These are phyloP conservation scores for Spiromastix sp. DNA, from an alignment of 2,329 filamentous ascomycete species.

Conservation along the genomic window DNA sequence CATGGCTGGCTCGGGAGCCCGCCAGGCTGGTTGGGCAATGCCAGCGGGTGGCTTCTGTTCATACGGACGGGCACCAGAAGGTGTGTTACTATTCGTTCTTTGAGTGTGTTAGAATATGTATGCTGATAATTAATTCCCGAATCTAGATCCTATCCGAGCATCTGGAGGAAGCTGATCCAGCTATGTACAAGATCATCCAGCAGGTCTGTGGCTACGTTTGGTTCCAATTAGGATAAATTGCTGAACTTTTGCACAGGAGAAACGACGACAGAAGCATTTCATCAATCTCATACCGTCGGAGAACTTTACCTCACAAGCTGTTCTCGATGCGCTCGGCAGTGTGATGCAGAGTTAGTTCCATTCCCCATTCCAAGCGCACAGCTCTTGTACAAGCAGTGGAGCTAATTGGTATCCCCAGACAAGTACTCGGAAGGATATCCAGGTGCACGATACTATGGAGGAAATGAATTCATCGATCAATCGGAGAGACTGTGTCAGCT, in stretches of 20 bases:
- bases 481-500: constrained; percentile 83
- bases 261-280: constrained; percentile 91
- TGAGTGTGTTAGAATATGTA: constrained; percentile 1
- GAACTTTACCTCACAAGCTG: constrained; percentile 90
- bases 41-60: constrained; percentile 29
- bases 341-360: constrained; percentile 77
- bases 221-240: no score
- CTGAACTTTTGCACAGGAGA: constrained; percentile 80
- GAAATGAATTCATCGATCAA: constrained; percentile 91
- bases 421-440: constrained; percentile 99
- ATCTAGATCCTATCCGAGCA: constrained; percentile 65
- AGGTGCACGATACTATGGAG: constrained; percentile 90
- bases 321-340: constrained; percentile 82
- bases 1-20: no score
- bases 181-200: constrained; percentile 80
- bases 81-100: constrained; percentile 15
- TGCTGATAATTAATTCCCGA: constrained; percentile 5
- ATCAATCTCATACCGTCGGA: constrained; percentile 95
- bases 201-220: constrained; percentile 56
- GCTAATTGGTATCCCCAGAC: constrained; percentile 46
- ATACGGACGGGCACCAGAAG: constrained; percentile 32
- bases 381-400: constrained; percentile 13
- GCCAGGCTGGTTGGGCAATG: constrained; percentile 18
- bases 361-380: constrained; percentile 7
- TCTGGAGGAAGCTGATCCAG: constrained; percentile 75